Base-by-base conservation (phyloP, 495 filamentous ascomycete species). In the Lophium mytilinum region DNA sequence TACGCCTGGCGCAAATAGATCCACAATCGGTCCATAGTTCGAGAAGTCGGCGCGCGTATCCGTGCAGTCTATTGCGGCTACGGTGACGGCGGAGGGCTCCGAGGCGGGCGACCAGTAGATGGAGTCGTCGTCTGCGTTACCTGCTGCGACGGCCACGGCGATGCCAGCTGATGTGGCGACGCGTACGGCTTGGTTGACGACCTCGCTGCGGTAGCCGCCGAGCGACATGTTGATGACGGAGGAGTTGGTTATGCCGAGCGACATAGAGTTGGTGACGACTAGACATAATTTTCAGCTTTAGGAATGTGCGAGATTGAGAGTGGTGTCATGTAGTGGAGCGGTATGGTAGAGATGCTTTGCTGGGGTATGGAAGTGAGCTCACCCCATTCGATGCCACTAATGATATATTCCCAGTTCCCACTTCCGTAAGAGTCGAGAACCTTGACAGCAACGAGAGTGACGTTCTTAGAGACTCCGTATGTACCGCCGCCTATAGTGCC, bases 381-480 rank as follows among this genome's bases (percentile, higher is more conserved):
- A 30, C 24, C 24, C 24, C 24, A 30, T 30, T 30, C 24, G 24
- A 30, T 30, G 24, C 24, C 24, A 30, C 24, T 30, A 6, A 30
- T 30, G 24, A 30, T 30, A 30, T 30, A 30, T 30, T 30, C 24
- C 24, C 24, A 30, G 24, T 6, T 30, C 24, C 24, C 24, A 30
- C 24, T 30, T 62, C 81, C 63, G 39, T 68, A 70, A 61, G 67
- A 73, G 61, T 75, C 71, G 60, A 87, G 81, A 53, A 87, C 83
- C 72, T 86, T 86, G 66, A 87, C 80, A 37, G 79, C 76, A 55
- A 85, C 70, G 40, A 87, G 62, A 41, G 60, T 75, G 21, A 80
- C 75, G 53, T 78, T 73, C 74, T 88, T 88, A 51, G 83, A 75
- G 19, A 87, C 75, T 59, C 84, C 84, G 61, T 82, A 85, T n/a